phyloP scores from a whole-genome alignment of 768 basidiomycete species.

The Tricholoma furcatifolium region DNA sequence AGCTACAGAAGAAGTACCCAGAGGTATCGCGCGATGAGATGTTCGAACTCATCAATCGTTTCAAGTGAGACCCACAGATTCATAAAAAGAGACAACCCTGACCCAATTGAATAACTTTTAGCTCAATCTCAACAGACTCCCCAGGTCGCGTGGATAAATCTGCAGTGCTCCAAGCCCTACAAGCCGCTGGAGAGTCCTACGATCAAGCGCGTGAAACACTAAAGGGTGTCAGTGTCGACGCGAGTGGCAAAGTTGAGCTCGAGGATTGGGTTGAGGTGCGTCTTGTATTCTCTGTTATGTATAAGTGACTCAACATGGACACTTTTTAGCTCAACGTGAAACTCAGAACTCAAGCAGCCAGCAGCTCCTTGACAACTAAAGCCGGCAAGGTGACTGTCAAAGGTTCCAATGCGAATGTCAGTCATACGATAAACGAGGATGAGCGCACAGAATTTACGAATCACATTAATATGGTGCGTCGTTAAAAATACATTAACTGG shows the following conservation, averaged over 20 bases:
- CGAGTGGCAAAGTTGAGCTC: conserved; percentile 92
- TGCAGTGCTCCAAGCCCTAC: conserved; percentile 73
- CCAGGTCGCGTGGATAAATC: conserved; percentile 85
- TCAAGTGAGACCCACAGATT: conserved; percentile 71
- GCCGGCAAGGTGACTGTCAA: conserved; percentile 92
- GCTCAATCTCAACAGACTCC: conserved; percentile 73
- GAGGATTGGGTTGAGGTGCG: conserved; percentile 98
- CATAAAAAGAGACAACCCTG: conserved; percentile 7
- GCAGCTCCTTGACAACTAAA: conserved; percentile 48
- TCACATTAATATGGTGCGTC: conserved; percentile 89
- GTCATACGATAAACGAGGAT: conserved; percentile 97
- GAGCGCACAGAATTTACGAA: conserved; percentile 95
- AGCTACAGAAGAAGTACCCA: conserved; percentile 89
- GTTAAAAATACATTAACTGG: not conserved
- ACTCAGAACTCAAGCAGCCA: conserved; percentile 51
- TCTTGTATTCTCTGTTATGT: conserved; percentile 13
- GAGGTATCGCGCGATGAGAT: conserved; percentile 92
- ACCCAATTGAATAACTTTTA: conserved; percentile 27
- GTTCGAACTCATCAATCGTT: conserved; percentile 89
- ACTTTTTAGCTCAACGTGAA: conserved; percentile 82
- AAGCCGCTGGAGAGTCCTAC: conserved; percentile 83
- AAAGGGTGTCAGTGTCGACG: conserved; percentile 92
- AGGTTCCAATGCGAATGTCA: conserved; percentile 93
- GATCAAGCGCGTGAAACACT: conserved; percentile 87
- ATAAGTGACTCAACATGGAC: not conserved